Base-by-base conservation (phyloP, 805 yeast genomes). In the Brettanomyces anomalus region DNA sequence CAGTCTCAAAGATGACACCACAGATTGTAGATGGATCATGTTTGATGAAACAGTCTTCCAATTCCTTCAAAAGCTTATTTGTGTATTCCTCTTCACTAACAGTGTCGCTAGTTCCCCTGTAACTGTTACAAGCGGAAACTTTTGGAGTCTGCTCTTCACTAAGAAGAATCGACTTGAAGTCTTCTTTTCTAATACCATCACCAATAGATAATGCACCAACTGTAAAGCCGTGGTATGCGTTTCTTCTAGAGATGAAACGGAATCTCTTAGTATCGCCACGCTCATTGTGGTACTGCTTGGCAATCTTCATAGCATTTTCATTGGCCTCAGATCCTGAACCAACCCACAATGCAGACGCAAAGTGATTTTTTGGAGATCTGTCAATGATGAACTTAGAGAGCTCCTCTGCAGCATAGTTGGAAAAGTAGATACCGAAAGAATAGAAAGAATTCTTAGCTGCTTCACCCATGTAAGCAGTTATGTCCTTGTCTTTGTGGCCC, bases 321-420 rank as follows among this genome's bases (percentile, higher is more conserved):
- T 82, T 82, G 38, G 90, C 86, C 59, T 82, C 90, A 17, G 88
- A 72, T 41, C 94, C 94, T 2, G 85, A 76, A 51, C 81, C 81
- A 49, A 77, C 73, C 47, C 85, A 63, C 38, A 67, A 46, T 13
- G 69, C 73, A 20, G 70, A 60, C 3, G 58, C 49, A 46, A 67
- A 68, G 7, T 61, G 67, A 35, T 58, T 63, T 34, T 60, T 50
- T 43, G 72, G 70, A 15, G 71, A 65, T 36, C 58, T 54, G 5
- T 62, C 65, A 46, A 67, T 58, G 39, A 56, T 78, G 74, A 62
- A 67, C 41, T 65, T 54, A 21, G 72, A 65, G 40, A 72, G 53
- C 7, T 62, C 66, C 46, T 71, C 76, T 21, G 74, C 66, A 5
- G 63, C 56, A 41, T 61, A 56, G 51, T 67, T 68, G 42, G 65